A percentile compares a stretch with the other conserved stretches of the same genome.
Conservation (phyloP, 2,329 filamentous ascomycete species). For the Aspergillus udagawae region DNA sequence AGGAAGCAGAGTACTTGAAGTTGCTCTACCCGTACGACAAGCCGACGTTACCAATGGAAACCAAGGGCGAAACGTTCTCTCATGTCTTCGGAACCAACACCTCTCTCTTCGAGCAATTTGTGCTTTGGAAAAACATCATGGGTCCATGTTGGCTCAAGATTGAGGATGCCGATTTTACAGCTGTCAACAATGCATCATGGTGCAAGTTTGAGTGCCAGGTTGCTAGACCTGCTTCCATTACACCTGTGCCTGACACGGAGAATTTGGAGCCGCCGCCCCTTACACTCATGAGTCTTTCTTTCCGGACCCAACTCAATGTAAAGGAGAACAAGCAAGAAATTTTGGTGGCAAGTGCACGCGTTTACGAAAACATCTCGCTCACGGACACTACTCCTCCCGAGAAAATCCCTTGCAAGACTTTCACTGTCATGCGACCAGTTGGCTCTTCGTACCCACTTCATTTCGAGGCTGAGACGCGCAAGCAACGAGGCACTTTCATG, state of each 20-base stretch:
- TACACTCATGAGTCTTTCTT: slow-evolving; percentile 90
- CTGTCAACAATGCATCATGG: slow-evolving; percentile 89
- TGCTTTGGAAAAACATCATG: slow-evolving; percentile 98
- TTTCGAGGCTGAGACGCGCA: slow-evolving; percentile 73
- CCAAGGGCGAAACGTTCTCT: slow-evolving; percentile 83
- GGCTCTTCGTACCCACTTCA: slow-evolving; percentile 74
- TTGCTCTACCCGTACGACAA: slow-evolving; percentile 94
- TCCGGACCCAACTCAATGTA: slow-evolving; percentile 82
- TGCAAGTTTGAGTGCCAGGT: slow-evolving; percentile 91
- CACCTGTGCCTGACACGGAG: slow-evolving; percentile 70
- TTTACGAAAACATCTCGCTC: slow-evolving; percentile 86
- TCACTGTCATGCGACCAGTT: slow-evolving; percentile 83
- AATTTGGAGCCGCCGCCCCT: slow-evolving; percentile 78
- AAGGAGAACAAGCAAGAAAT: slow-evolving; percentile 97
- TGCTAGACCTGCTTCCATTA: slow-evolving; percentile 71
- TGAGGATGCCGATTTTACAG: slow-evolving; percentile 74
- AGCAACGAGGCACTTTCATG: slow-evolving; percentile 72
- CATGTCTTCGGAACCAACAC: slow-evolving; percentile 93
- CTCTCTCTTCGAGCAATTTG: slow-evolving; percentile 93
- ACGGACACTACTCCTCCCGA: slow-evolving; percentile 85
- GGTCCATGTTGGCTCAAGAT: slow-evolving; percentile 97
- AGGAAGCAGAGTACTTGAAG: slow-evolving; percentile 87
- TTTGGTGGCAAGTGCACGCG: slow-evolving; percentile 80
- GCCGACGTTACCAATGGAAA: slow-evolving; percentile 64
- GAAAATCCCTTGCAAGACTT: slow-evolving; percentile 81